Evolutionary conservation across 441 rosid species (phyloP), one percentile per base, ranked within the genome.

Genomic region (Biscutella laevigata): DNA sequence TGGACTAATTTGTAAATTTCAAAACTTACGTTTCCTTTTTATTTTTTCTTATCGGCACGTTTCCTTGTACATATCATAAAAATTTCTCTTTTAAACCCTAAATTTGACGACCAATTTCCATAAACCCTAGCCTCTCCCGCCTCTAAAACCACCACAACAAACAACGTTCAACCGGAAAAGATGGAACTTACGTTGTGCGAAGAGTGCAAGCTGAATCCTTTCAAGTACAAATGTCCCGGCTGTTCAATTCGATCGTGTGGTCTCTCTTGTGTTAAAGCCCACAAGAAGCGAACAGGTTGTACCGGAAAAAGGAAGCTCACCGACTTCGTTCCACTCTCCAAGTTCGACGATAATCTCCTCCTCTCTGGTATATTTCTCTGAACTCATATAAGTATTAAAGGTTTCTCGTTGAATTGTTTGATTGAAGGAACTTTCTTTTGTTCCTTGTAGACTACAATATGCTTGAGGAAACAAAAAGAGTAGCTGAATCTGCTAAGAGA

Each of bases 141-240:
- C 43, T 39, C 35, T 44, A 28, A 13, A 41, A 14, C 39, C 39
- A 26, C 21, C 35, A 58, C 46, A 29, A 46, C 20, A 27, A 8
- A 3, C 6, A 42, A 41, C 2, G 21, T 52, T 21, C 45, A 27
- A 33, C 28, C 5, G 10, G 13, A 25, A 40, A 49, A n/a, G 10
- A 63, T 44, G 55, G 8, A 13, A 4, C 10, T 0, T 29, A 11
- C 48, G 17, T 7, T 37, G 7, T 89, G 95, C 48, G 81, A 75
- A 38, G 94, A 86, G 58, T 89, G 97, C 52, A 61, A 68, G 50
- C 30, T 42, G 35, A 76, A 77, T 12, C 67, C 69, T 3, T 73
- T 82, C 16, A 84, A 84, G 67, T 84, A 90, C 74, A 90, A 62
- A 24, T 90, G 98, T 66, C 98, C 98, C 4, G 92, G 77, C 25